phyloP scores from a whole-genome alignment of 192 early-diverging fungal species.

The Dispira parvispora region DNA sequence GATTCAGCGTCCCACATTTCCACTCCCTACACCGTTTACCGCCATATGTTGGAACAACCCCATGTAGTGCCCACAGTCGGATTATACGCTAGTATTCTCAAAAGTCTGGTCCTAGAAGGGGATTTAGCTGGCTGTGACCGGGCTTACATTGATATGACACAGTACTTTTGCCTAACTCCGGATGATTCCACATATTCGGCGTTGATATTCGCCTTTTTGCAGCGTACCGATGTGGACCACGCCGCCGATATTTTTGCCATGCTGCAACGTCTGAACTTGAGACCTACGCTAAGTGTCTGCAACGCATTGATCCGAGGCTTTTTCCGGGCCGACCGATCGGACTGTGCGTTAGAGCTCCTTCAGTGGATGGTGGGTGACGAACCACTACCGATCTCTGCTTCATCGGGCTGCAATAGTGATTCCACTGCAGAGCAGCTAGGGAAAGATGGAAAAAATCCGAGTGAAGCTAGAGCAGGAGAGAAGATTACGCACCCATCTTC shows the following conservation, averaged over 20 bases:
- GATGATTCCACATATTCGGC: not conserved
- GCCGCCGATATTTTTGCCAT: not conserved
- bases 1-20: no score
- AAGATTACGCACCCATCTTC: not conserved
- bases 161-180: not conserved
- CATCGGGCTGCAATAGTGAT: no score
- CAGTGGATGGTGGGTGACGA: not conserved
- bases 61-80: not conserved
- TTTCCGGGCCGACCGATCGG: not conserved
- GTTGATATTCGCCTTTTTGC: not conserved
- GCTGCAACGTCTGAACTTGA: not conserved
- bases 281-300: not conserved
- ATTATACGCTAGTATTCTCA: constrained; percentile 6
- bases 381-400: not conserved
- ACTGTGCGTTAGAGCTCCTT: not conserved
- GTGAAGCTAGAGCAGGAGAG: not conserved
- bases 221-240: not conserved
- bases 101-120: not conserved
- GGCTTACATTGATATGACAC: constrained; percentile 1
- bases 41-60: not conserved
- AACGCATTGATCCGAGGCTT: constrained; percentile 2
- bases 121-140: not conserved
- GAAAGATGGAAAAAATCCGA: not conserved
- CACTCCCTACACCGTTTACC: not conserved
- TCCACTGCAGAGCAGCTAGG: no score